phyloP scores from a whole-genome alignment of 2,329 filamentous ascomycete genomes.

The Nemania diffusa region DNA sequence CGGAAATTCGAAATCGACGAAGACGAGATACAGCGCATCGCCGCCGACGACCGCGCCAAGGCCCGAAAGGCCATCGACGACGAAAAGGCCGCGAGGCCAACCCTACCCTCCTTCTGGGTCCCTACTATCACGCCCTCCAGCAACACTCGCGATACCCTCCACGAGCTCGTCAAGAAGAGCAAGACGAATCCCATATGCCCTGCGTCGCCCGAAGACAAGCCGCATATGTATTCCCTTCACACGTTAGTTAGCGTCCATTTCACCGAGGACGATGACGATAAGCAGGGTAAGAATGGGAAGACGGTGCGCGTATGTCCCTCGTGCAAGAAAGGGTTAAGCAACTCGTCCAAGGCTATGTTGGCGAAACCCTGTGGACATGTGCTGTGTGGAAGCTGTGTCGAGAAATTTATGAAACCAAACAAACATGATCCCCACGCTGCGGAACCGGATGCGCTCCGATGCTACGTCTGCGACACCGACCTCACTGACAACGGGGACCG shows the following conservation, averaged over 20 bases:
- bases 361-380: conserved; percentile 93
- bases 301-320: conserved; percentile 75
- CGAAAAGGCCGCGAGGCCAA: conserved; percentile 76
- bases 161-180: conserved; percentile 66
- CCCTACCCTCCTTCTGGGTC: conserved; percentile 91
- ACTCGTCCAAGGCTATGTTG: conserved; percentile 83
- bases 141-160: conserved; percentile 66
- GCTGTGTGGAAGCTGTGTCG: conserved; percentile 83
- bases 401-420: conserved; percentile 79
- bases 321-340: conserved; percentile 84
- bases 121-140: conserved; percentile 81
- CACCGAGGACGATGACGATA: conserved; percentile 69
- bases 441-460: conserved; percentile 63
- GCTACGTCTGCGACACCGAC: conserved; percentile 88
- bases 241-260: conserved; percentile 81
- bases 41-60: conserved; percentile 74
- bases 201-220: conserved; percentile 71
- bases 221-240: conserved; percentile 82
- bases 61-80: conserved; percentile 76
- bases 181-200: conserved; percentile 82
- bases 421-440: conserved; percentile 64
- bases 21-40: conserved; percentile 77
- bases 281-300: conserved; percentile 38
- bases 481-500: conserved; percentile 58
- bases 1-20: conserved; percentile 85